These are phyloP conservation scores for Osmozyma mogii DNA, from an alignment of 805 yeast genomes.

Conservation along the genomic window DNA sequence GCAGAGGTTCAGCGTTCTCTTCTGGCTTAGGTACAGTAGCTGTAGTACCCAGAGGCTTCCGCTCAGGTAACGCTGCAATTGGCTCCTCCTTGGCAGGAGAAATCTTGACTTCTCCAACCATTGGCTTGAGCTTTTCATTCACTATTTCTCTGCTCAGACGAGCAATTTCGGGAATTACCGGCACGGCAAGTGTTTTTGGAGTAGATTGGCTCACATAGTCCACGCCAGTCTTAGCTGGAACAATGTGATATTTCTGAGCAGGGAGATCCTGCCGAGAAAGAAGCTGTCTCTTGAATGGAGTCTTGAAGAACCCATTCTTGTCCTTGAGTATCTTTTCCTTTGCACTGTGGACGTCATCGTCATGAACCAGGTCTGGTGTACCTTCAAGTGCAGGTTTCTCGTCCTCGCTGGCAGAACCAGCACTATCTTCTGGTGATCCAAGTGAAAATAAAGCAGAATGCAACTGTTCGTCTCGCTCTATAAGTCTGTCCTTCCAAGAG, in stretches of 20 bases:
- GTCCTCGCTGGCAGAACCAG: constrained; percentile 4
- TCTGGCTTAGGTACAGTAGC: constrained; percentile 2
- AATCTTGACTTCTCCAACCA: constrained; percentile 8
- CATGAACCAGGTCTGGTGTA: neutral
- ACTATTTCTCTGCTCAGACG: constrained; percentile 9
- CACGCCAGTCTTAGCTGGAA: neutral
- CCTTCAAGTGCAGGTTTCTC: neutral
- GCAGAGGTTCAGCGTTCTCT: neutral
- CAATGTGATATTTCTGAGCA: constrained; percentile 1
- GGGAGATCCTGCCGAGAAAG: constrained; percentile 9
- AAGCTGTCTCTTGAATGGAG: constrained; percentile 20
- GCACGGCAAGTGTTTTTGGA: constrained; percentile 6
- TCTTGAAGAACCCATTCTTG: constrained; percentile 10
- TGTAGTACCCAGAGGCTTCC: constrained; percentile 1
- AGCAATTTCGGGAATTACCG: constrained; percentile 8
- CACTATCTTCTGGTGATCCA: constrained; percentile 12
- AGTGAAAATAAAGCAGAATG: constrained; percentile 14
- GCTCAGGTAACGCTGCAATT: constrained; percentile 5
- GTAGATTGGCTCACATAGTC: neutral
- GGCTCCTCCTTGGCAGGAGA: constrained; percentile 3
- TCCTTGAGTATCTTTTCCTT: constrained; percentile 2
- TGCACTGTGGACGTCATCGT: constrained; percentile 2
- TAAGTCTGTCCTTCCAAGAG: constrained; percentile 30
- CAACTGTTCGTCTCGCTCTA: constrained; percentile 21
- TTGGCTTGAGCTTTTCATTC: constrained; percentile 17